Evolutionary conservation across 2,329 filamentous ascomycete genomes (phyloP).

Genomic region (Claviceps sp.): DNA sequence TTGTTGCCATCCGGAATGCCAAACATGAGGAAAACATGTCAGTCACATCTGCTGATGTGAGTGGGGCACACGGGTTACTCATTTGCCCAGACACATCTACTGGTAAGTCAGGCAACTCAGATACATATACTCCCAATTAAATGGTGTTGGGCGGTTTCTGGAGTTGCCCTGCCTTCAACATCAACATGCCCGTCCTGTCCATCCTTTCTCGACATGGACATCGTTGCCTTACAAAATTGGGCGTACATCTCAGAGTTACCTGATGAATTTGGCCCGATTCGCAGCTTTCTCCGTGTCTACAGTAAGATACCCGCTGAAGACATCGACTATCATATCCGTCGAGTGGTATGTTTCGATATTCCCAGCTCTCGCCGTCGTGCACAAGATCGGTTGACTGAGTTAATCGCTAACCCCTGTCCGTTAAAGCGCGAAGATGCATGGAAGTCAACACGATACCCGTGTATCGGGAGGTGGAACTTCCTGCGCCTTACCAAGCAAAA

Average conservation of each 20-base stretch:
- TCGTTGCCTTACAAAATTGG: slow-evolving; percentile 22
- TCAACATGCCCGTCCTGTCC: background rate
- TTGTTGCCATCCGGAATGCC: background rate
- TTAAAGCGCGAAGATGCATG: slow-evolving; percentile 32
- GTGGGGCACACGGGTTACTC: background rate
- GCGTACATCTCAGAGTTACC: slow-evolving; percentile 24
- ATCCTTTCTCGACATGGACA: slow-evolving; percentile 17
- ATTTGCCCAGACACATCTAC: background rate
- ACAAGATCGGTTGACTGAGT: background rate
- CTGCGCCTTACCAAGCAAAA: slow-evolving; percentile 27
- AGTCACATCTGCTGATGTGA: background rate
- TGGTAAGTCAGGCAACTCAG: background rate
- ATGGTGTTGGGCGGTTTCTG: background rate
- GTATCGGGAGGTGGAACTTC: slow-evolving; percentile 37
- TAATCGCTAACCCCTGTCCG: background rate
- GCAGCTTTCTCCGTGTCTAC: slow-evolving; percentile 24
- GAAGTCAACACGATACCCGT: slow-evolving; percentile 30
- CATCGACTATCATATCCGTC: slow-evolving; percentile 22
- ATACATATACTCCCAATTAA: background rate
- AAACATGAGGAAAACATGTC: background rate
- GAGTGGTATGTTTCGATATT: slow-evolving; percentile 12
- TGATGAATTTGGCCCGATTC: slow-evolving; percentile 21
- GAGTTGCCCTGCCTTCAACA: background rate
- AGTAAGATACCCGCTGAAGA: slow-evolving; percentile 23
- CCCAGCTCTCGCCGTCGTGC: background rate